Evolutionary conservation across 2,329 filamentous ascomycete genomes (phyloP), one percentile per base, ranked within the genome.

Genomic region (Xylariales sp.): DNA sequence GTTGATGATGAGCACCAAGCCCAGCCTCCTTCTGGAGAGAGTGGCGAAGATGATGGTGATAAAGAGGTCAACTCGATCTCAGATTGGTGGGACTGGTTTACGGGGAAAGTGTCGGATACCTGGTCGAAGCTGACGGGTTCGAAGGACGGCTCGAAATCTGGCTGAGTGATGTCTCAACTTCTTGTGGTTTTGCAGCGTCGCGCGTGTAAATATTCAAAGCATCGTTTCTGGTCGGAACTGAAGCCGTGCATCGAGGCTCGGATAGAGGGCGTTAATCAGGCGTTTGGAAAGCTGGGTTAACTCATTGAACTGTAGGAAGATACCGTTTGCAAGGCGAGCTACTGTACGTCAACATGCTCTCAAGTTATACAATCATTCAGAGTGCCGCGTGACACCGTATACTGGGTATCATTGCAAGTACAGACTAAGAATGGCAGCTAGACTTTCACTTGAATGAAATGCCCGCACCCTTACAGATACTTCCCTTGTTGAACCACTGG

Each of bases 81-180:
- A 45, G 58, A 59, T 4, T 62, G 71, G 24, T 77, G 73, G 71
- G 62, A 71, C 36, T 78, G 74, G 74, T 50, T 78, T 10, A 69
- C 63, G 3, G 68, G 65, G 25, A 69, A 75, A 46, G 53, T 76
- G 10, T 62, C 60, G 22, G 58, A 69, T 24, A 58, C 68, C 16
- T 74, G 70, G 71, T 58, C 63, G 27, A 70, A 71, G 50, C 59
- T 75, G 14, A 64, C 51, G 10, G 59, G 56, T 10, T 54, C 56
- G 37, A 25, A 31, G 2, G 27, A 39, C 3, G 16, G 12, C 8
- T n/a, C 24, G n/a, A n/a, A 27, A n/a, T 27, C 7, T 8, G n/a
- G 24, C n/a, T 27, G 24, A 8, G n/a, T n/a, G n/a, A 27, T 8
- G 24, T 27, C n/a, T n/a, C n/a, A n/a, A 8, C 7, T 27, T 8